Conservation (phyloP, 805 yeast genomes). For the Ogataea pignaliae region DNA sequence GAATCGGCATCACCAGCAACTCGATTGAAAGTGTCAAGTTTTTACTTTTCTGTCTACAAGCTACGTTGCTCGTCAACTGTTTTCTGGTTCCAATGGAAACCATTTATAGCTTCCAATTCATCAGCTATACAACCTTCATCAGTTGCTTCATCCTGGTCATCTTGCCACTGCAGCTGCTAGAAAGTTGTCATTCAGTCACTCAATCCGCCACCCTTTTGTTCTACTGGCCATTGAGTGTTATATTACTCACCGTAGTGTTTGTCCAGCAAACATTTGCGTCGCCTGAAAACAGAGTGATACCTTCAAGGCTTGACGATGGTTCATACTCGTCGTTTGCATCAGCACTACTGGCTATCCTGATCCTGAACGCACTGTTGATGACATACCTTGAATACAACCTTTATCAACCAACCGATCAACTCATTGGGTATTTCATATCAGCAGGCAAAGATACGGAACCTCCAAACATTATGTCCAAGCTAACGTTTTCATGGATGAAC, state of each 20-base stretch:
- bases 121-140: constrained; percentile 9
- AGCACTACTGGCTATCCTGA: constrained; percentile 24
- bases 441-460: constrained; percentile 23
- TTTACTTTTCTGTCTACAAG: constrained; percentile 9
- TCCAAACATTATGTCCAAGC: constrained; percentile 64
- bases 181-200: constrained; percentile 35
- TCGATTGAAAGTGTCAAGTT: constrained; percentile 10
- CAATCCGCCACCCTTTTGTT: constrained; percentile 36
- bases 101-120: neutral
- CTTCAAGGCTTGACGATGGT: constrained; percentile 1
- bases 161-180: constrained; percentile 41
- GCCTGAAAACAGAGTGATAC: constrained; percentile 8
- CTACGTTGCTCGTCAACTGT: constrained; percentile 5
- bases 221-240: constrained; percentile 35
- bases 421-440: constrained; percentile 31
- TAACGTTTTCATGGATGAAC: constrained; percentile 92
- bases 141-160: constrained; percentile 23
- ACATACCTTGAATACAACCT: constrained; percentile 35
- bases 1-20: neutral
- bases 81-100: constrained; percentile 2
- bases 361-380: constrained; percentile 30
- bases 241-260: constrained; percentile 8
- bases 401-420: constrained; percentile 35
- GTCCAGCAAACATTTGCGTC: constrained; percentile 31
- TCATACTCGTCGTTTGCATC: constrained; percentile 5